These are phyloP conservation scores for Crithidia expoeki DNA, from an alignment of 208 protist species.

Conservation along the genomic window DNA sequence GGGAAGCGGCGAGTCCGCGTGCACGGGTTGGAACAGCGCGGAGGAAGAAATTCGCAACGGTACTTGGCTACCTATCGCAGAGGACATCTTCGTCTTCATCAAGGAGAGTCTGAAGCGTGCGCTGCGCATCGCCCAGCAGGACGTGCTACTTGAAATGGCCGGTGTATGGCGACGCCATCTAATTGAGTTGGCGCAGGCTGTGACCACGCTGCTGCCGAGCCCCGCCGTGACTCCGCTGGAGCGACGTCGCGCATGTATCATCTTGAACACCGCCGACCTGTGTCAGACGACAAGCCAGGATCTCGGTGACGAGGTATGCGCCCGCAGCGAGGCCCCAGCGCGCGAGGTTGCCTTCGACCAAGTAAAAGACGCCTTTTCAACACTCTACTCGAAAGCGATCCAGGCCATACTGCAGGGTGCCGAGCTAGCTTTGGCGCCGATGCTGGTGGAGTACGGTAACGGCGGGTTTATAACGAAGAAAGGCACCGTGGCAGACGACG, in stretches of 20 bases:
- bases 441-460: constrained; percentile 76
- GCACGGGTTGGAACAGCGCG: constrained; percentile 70
- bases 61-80: constrained; percentile 72
- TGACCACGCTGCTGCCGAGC: constrained; percentile 43
- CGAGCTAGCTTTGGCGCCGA: constrained; percentile 51
- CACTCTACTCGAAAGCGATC: constrained; percentile 68
- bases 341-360: constrained; percentile 78
- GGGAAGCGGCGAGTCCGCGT: constrained; percentile 75
- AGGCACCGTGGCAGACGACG: constrained; percentile 13
- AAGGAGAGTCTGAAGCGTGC: constrained; percentile 87
- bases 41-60: constrained; percentile 61
- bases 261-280: constrained; percentile 88
- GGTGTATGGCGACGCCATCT: constrained; percentile 84
- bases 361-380: constrained; percentile 76
- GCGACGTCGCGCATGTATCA: constrained; percentile 77
- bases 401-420: constrained; percentile 71
- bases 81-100: constrained; percentile 93
- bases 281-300: constrained; percentile 77
- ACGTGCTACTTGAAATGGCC: constrained; percentile 88
- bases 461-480: constrained; percentile 45
- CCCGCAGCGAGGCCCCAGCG: constrained; percentile 60
- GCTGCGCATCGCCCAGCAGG: constrained; percentile 83
- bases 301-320: constrained; percentile 82
- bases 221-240: constrained; percentile 53
- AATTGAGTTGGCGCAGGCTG: constrained; percentile 49